Evolutionary conservation across 2,329 filamentous ascomycete species (phyloP), one percentile per base, ranked within the genome.

Genomic region (Eurotiales sp.): DNA sequence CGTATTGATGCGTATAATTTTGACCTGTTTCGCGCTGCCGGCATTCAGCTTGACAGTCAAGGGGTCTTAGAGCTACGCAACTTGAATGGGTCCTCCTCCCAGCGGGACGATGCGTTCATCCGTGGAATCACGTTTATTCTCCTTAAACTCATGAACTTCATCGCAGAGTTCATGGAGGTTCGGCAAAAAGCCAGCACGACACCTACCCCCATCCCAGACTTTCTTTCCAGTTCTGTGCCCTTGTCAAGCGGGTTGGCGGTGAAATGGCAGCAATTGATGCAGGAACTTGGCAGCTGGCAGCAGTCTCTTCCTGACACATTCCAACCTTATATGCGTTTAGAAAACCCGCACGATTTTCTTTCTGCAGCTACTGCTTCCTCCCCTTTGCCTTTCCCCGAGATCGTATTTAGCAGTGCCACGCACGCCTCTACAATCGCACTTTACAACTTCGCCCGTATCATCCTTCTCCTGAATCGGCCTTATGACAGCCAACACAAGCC

Each of bases 371-470:
- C 44, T 19, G 22, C 49, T 14, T 61, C 65, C 4, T 59, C 61
- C n/a, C 67, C 70, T 10, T 55, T 61, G 45, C 71, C 70, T 55
- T 82, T 76, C 63, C 76, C 66, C 0, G 79, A 83, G 58, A 73
- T 83, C 7, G 85, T 82, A 75, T 84, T 82, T 61, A 77, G 77
- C 47, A 72, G 81, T 0, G 76, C 82, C 0, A 79, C 83, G 64
- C 85, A 81, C 62, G 82, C 80, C 0, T 78, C 80, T 3, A 78
- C 82, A 0, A 84, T 85, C 76, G 82, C 85, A 59, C 77, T 77
- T 53, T 85, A 84, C 56, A 80, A 86, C 59, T 85, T 86, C 71
- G 81, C 80, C 1, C 76, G 80, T 39, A 81, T 85, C 10, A 74
- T 84, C 4, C 63, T 86, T 0, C 72, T 83, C 11, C 75, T 84